Conservation (phyloP, 176 grass and related monocot species). For the Rhipidocladum racemiflorum region DNA sequence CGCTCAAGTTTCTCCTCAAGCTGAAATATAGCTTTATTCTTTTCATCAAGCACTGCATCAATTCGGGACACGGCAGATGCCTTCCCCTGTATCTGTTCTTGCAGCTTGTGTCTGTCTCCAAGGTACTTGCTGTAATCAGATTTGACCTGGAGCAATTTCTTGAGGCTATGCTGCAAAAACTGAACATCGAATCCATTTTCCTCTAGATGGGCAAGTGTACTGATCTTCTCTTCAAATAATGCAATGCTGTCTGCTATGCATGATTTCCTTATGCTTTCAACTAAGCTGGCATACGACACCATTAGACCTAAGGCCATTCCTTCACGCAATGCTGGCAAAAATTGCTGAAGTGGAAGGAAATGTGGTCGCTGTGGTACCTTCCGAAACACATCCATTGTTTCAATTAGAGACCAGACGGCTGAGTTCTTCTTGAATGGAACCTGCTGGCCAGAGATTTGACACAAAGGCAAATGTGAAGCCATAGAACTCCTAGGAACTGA, state of each 20-base stretch:
- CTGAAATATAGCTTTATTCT: conserved; percentile 34
- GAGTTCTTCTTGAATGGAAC: conserved; percentile 47
- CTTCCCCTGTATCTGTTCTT: conserved; percentile 7
- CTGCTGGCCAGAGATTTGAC: not conserved
- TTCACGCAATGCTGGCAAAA: conserved; percentile 40
- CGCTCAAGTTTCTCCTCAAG: conserved; percentile 41
- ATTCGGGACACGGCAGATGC: not conserved
- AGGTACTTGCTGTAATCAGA: not conserved
- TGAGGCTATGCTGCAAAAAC: conserved; percentile 27
- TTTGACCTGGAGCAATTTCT: conserved; percentile 36
- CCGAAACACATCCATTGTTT: conserved; percentile 39
- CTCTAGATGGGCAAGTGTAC: conserved; percentile 30
- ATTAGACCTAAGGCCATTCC: conserved; percentile 70
- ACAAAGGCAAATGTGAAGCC: not conserved
- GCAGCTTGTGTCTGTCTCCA: conserved; percentile 14
- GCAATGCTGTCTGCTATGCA: conserved; percentile 28
- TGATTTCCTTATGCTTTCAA: conserved; percentile 25
- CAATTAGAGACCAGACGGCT: conserved; percentile 45
- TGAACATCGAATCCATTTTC: conserved; percentile 58
- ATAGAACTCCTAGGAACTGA: conserved; percentile 11
- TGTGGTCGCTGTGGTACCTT: conserved; percentile 51
- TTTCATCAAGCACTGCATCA: conserved; percentile 20
- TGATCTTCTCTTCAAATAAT: conserved; percentile 38
- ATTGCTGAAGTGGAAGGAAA: conserved; percentile 51
- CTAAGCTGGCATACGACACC: conserved; percentile 43